Evolutionary conservation across 305 asterid species (phyloP), one percentile per base, ranked within the genome.

Genomic region (Fraxinus greggii): DNA sequence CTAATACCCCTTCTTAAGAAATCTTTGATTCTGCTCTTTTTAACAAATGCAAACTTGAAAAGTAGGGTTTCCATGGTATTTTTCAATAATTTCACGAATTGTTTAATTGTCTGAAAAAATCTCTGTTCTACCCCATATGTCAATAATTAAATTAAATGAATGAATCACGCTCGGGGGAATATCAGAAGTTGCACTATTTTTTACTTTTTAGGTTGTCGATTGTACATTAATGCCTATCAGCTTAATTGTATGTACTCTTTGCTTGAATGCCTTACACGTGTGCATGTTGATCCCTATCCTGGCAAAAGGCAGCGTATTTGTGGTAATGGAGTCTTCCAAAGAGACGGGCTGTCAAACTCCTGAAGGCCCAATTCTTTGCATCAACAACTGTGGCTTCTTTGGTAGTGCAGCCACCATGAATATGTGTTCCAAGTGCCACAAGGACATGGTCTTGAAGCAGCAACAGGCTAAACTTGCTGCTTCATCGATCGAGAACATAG

Each of bases 381-480:
- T 54, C 26, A 54, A 54, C 65, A 54, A 91, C 84, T 90, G 93
- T 72, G 95, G 95, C 10, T 91, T 91, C 87, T 91, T 89, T 40
- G 95, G 95, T 23, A 90, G 92, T 79, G 86, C 92, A 24, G 88
- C 92, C 17, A 92, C 93, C 17, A 87, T 90, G 95, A 88, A 90
- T 77, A 90, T 92, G 95, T 92, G 95, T 78, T 90, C 93, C 63
- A 92, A 92, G 85, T 92, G 93, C 77, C 92, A 90, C 81, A 92
- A 90, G 80, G 93, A 89, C 75, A 83, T 84, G 87, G 78, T 86
- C 26, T 54, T 87, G 87, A 89, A 90, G 69, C 90, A 89, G 67
- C 91, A 88, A 23, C 93, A 87, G 2, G 86, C 88, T 35, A 86
- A 86, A 84, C 85, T 89, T 38, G 92, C 92, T 15, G 90, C 91